These are phyloP conservation scores for Canna indica DNA, from an alignment of 176 grass and related monocot genomes.

Conservation along the genomic window DNA sequence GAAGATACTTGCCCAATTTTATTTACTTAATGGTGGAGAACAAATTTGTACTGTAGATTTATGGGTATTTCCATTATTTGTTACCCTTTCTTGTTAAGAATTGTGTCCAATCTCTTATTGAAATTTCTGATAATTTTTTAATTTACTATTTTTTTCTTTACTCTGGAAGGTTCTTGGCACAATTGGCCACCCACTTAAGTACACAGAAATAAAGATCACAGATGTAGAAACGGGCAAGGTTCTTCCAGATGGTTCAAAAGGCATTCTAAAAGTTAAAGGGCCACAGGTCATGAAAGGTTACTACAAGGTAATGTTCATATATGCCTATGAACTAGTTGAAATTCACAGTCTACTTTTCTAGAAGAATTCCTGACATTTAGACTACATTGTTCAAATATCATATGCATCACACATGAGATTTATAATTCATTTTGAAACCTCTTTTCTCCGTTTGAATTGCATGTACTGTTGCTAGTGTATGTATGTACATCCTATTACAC, in stretches of 20 bases:
- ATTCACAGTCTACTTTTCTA: neutral
- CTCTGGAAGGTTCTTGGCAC: conserved; percentile 79
- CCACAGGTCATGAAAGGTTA: conserved; percentile 91
- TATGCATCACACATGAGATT: too few relatives aligned
- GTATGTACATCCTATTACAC: neutral
- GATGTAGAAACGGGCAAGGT: conserved; percentile 48
- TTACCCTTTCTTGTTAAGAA: neutral
- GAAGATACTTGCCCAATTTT: too few relatives aligned
- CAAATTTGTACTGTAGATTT: neutral
- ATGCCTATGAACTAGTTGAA: conserved; percentile 1
- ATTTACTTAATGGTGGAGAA: too few relatives aligned
- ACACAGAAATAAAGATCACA: conserved; percentile 73
- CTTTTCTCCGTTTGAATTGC: neutral
- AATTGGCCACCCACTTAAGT: conserved; percentile 62
- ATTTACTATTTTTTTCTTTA: conserved; percentile 18
- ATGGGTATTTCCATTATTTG: neutral
- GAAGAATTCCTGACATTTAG: neutral
- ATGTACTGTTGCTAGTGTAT: neutral
- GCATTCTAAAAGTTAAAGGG: conserved; percentile 82
- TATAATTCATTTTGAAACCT: neutral
- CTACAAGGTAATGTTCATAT: conserved; percentile 62
- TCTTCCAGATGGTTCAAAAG: conserved; percentile 87
- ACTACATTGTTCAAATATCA: neutral
- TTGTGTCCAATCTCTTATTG: neutral
- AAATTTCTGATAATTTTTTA: conserved; percentile 2